phyloP scores from a whole-genome alignment of 345 rosid species.

The Melastoma malabathricum region DNA sequence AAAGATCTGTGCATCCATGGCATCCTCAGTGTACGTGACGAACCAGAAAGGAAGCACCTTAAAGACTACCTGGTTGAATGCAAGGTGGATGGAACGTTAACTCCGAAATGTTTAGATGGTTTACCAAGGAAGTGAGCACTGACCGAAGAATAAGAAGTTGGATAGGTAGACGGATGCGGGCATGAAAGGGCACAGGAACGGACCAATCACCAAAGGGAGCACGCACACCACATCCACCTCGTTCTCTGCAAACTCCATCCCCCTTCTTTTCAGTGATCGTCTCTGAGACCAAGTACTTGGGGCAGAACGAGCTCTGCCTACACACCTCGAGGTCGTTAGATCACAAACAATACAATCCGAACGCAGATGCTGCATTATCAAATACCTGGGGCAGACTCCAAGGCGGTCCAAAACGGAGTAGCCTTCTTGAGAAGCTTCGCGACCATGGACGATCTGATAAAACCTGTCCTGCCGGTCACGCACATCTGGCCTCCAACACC shows the following conservation, averaged over 20 bases:
- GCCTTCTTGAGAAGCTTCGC: slow-evolving; percentile 21
- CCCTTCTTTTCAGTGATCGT: neutral
- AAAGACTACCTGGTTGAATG: neutral
- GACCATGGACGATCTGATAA: slow-evolving; percentile 17
- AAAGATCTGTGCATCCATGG: neutral
- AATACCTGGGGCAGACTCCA: slow-evolving; percentile 12
- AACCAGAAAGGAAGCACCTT: neutral
- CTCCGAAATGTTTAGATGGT: no score
- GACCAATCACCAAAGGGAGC: neutral
- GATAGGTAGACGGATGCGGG: neutral
- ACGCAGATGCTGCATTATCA: neutral
- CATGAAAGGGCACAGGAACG: neutral
- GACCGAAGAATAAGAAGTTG: neutral
- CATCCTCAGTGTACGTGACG: neutral
- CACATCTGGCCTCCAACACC: slow-evolving; percentile 6
- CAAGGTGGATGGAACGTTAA: no score
- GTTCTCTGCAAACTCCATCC: neutral
- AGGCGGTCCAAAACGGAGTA: slow-evolving; percentile 19
- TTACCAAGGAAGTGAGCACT: neutral
- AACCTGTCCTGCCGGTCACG: slow-evolving; percentile 21
- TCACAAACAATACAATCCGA: neutral
- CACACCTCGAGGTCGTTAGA: slow-evolving; percentile 1
- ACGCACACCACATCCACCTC: neutral
- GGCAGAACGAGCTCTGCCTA: neutral
- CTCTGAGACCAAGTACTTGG: slow-evolving; percentile 6